phyloP scores from a whole-genome alignment of 2,329 filamentous ascomycete genomes.

The Fusarium haematococcum region DNA sequence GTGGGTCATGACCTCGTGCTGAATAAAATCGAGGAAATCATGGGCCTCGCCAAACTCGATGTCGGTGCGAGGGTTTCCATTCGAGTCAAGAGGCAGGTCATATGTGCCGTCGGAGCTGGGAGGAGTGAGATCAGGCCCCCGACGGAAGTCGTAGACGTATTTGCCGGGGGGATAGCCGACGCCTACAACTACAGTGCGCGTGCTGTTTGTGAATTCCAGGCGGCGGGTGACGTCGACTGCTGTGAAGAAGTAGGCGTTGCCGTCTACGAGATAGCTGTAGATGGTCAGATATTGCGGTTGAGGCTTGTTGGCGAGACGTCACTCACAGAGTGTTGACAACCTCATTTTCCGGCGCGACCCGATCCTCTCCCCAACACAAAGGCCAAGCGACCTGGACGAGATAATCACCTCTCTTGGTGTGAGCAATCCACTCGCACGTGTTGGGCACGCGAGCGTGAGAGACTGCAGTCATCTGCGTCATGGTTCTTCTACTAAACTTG shows the following conservation, averaged over 20 bases:
- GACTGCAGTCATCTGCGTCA: constrained; percentile 20
- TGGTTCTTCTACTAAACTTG: not conserved
- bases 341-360: constrained; percentile 37
- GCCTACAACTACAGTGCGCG: constrained; percentile 47
- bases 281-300: not conserved
- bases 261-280: constrained; percentile 49
- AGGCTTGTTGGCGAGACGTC: not conserved
- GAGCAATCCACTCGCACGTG: constrained; percentile 42
- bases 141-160: constrained; percentile 46
- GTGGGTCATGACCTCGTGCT: constrained; percentile 52
- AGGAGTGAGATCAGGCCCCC: constrained; percentile 48
- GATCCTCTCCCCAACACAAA: constrained; percentile 44
- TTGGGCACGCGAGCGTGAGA: constrained; percentile 42
- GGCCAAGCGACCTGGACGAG: constrained; percentile 48
- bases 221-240: constrained; percentile 47
- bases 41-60: constrained; percentile 56
- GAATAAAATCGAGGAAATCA: constrained; percentile 58
- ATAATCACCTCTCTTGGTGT: constrained; percentile 45
- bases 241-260: constrained; percentile 51
- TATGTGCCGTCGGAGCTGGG: constrained; percentile 37
- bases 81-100: constrained; percentile 37
- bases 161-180: constrained; percentile 48
- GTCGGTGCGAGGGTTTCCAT: constrained; percentile 42
- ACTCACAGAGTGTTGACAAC: constrained; percentile 44
- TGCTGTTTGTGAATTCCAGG: constrained; percentile 41